phyloP scores from a whole-genome alignment of 2,329 filamentous ascomycete species.

The Simplicillium sp. region DNA sequence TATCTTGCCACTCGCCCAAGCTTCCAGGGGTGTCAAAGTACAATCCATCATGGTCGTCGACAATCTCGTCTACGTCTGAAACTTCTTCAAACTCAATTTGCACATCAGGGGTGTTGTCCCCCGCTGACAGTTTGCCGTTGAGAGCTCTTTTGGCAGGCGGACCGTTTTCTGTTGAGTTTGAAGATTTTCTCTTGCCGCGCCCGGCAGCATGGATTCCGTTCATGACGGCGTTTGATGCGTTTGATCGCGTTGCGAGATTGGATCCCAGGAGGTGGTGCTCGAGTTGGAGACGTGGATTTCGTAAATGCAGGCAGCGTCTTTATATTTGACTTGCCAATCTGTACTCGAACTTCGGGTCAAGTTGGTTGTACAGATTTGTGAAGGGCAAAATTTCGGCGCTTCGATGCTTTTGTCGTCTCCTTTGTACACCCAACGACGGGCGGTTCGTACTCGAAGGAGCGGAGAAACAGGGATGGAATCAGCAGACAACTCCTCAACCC shows the following conservation, averaged over 20 bases:
- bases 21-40: slow-evolving; percentile 27
- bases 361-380: too few species aligned
- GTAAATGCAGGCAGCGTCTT: too few species aligned
- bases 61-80: slow-evolving; percentile 30
- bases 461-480: too few species aligned
- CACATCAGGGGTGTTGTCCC: slow-evolving; percentile 38
- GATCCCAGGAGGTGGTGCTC: slow-evolving; percentile 5
- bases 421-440: not conserved
- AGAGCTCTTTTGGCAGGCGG: slow-evolving; percentile 24
- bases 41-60: slow-evolving; percentile 21
- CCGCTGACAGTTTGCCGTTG: slow-evolving; percentile 40
- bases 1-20: slow-evolving; percentile 77
- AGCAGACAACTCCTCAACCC: too few species aligned
- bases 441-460: too few species aligned
- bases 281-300: slow-evolving; percentile 6
- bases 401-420: slow-evolving; percentile 6
- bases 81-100: slow-evolving; percentile 28
- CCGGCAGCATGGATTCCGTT: slow-evolving; percentile 29
- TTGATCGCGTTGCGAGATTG: not conserved
- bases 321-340: too few species aligned
- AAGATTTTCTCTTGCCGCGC: slow-evolving; percentile 44
- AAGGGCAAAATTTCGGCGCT: too few species aligned
- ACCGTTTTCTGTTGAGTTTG: slow-evolving; percentile 27
- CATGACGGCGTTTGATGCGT: slow-evolving; percentile 22
- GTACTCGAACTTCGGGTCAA: too few species aligned